Percentiles rank a stretch among this genome's conserved stretches.
phyloP scores from a whole-genome alignment of 305 asterid genomes.

The Rubia tinctorum region DNA sequence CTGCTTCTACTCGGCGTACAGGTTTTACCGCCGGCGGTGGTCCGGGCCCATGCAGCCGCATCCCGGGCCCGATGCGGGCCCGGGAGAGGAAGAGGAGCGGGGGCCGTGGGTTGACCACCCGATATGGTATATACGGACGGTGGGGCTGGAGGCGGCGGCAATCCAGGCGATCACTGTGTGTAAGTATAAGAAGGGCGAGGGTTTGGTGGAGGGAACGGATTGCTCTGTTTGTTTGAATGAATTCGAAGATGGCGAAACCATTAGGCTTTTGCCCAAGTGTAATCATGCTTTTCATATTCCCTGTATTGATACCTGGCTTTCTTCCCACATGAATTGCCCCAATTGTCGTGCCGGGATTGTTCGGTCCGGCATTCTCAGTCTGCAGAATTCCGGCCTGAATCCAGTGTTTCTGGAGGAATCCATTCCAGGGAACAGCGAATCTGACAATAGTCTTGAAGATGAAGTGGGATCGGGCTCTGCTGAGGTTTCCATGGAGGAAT shows the following conservation, averaged over 20 bases:
- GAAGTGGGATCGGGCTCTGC: slow-evolving; percentile 17
- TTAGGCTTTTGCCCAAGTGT: slow-evolving; percentile 70
- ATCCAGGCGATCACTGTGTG: slow-evolving; percentile 62
- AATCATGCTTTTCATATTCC: slow-evolving; percentile 77
- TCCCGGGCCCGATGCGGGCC: neutral
- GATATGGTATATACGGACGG: slow-evolving; percentile 74
- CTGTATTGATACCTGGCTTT: slow-evolving; percentile 89
- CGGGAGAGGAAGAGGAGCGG: slow-evolving; percentile 32
- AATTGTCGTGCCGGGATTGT: slow-evolving; percentile 70
- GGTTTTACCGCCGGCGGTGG: slow-evolving; percentile 13
- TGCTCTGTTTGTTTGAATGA: slow-evolving; percentile 82
- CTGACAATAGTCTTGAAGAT: slow-evolving; percentile 20
- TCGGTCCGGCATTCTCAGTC: slow-evolving; percentile 15
- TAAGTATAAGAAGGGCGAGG: slow-evolving; percentile 58
- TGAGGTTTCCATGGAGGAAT: slow-evolving; percentile 1
- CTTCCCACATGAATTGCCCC: slow-evolving; percentile 83
- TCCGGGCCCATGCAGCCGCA: slow-evolving; percentile 15
- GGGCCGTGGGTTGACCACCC: slow-evolving; percentile 69
- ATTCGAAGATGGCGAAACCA: slow-evolving; percentile 68
- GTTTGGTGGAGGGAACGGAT: slow-evolving; percentile 58
- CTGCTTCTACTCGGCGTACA: slow-evolving; percentile 39
- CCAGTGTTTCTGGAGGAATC: slow-evolving; percentile 31
- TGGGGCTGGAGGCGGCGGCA: slow-evolving; percentile 63
- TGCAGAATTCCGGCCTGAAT: slow-evolving; percentile 29
- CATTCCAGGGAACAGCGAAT: slow-evolving; percentile 19